These are phyloP conservation scores for Aspergillus brasiliensis DNA, from an alignment of 2,329 filamentous ascomycete species.

Conservation along the genomic window DNA sequence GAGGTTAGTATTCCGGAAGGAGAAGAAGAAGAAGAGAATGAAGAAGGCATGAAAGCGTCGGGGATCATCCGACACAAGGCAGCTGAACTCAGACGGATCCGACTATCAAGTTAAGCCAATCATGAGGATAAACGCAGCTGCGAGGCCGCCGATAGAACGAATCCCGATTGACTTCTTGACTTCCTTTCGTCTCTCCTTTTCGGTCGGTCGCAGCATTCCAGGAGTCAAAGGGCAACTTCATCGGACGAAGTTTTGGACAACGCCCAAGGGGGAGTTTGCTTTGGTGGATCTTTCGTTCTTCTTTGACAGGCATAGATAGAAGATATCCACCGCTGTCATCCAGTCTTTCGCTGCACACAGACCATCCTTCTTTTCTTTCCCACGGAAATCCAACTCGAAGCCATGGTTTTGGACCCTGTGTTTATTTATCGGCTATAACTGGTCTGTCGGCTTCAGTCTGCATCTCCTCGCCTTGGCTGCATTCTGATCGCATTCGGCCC, in stretches of 20 bases:
- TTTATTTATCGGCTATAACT: conserved; percentile 11
- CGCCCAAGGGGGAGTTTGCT: neutral
- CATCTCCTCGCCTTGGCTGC: conserved; percentile 4
- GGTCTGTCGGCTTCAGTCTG: neutral
- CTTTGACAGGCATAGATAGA: neutral
- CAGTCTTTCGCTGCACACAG: neutral
- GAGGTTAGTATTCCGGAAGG: neutral
- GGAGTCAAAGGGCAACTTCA: neutral
- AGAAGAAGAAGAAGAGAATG: neutral
- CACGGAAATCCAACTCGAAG: neutral
- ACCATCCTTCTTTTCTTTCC: neutral
- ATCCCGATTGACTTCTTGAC: neutral
- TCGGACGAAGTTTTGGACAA: neutral
- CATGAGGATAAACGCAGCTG: neutral
- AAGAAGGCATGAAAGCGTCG: neutral
- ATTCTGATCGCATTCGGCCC: conserved; percentile 5
- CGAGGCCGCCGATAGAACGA: neutral
- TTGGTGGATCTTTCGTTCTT: neutral
- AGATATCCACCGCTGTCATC: too few relatives aligned
- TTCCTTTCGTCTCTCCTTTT: neutral
- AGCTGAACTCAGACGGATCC: neutral
- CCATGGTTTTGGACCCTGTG: neutral
- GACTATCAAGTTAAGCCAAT: neutral
- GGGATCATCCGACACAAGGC: neutral
- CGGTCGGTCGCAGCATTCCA: neutral